These are phyloP conservation scores for Nadsonia fulvescens DNA, from an alignment of 805 yeast genomes.

Conservation along the genomic window DNA sequence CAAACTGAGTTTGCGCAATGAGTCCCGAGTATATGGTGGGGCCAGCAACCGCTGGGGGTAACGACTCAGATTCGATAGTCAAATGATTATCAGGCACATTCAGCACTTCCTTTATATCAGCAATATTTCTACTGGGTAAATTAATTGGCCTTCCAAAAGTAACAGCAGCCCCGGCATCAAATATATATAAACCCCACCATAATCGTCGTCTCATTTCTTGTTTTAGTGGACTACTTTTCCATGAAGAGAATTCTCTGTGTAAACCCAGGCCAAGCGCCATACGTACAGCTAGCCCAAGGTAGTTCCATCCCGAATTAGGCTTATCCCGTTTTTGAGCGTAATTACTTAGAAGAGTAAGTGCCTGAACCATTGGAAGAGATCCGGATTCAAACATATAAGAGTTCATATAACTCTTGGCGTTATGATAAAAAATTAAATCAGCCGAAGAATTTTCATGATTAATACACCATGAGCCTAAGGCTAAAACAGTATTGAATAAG, in stretches of 20 bases:
- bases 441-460: slow-evolving; percentile 33
- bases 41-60: slow-evolving; percentile 11
- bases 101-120: slow-evolving; percentile 32
- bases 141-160: slow-evolving; percentile 49
- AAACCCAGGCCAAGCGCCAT: slow-evolving; percentile 53
- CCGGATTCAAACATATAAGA: slow-evolving; percentile 41
- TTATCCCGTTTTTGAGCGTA: slow-evolving; percentile 48
- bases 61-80: slow-evolving; percentile 11
- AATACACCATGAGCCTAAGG: slow-evolving; percentile 53
- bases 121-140: slow-evolving; percentile 27
- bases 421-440: slow-evolving; percentile 37
- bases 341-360: slow-evolving; percentile 35
- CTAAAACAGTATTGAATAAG: slow-evolving; percentile 36
- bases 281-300: slow-evolving; percentile 42
- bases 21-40: slow-evolving; percentile 44
- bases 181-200: slow-evolving; percentile 53
- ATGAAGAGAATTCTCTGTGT: slow-evolving; percentile 32
- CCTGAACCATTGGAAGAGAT: slow-evolving; percentile 33
- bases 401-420: slow-evolving; percentile 28
- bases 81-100: slow-evolving; percentile 31
- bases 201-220: slow-evolving; percentile 39
- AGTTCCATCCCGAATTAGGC: slow-evolving; percentile 54
- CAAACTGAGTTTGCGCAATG: slow-evolving; percentile 35
- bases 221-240: slow-evolving; percentile 25
- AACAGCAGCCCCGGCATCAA: slow-evolving; percentile 45